Evolutionary conservation across 2,329 filamentous ascomycete species (phyloP).

Genomic region (Huntiella decipiens): DNA sequence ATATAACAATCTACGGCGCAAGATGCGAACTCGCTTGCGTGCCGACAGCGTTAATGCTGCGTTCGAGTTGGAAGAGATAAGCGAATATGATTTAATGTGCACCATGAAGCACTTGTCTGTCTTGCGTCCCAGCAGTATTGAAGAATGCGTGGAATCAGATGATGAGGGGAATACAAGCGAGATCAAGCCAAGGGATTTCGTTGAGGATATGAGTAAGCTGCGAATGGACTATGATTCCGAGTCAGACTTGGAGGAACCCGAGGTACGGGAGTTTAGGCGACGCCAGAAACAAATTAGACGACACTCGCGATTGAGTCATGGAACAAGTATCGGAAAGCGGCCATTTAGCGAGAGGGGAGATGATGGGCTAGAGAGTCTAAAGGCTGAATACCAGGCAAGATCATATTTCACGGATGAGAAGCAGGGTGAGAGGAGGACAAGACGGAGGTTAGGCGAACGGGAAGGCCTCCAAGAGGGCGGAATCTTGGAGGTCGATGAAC

Average conservation of each 20-base stretch:
- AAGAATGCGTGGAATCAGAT: slow-evolving; percentile 24
- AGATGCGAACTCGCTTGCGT: no score
- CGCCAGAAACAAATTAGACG: slow-evolving; percentile 25
- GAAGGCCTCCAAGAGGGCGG: slow-evolving; percentile 25
- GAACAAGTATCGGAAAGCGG: slow-evolving; percentile 35
- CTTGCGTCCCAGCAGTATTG: slow-evolving; percentile 3
- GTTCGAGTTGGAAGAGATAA: slow-evolving; percentile 26
- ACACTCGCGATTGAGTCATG: slow-evolving; percentile 28
- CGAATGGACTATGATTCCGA: slow-evolving; percentile 19
- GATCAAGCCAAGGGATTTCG: background rate
- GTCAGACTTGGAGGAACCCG: slow-evolving; percentile 35
- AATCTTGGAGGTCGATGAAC: slow-evolving; percentile 36
- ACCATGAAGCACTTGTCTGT: background rate
- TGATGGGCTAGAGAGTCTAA: slow-evolving; percentile 23
- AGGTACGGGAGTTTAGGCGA: slow-evolving; percentile 22
- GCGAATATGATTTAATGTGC: slow-evolving; percentile 20
- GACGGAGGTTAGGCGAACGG: slow-evolving; percentile 27
- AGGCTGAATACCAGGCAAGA: slow-evolving; percentile 7
- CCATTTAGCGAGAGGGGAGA: slow-evolving; percentile 35
- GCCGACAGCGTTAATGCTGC: background rate
- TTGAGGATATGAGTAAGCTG: slow-evolving; percentile 16
- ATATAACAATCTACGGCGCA: no score
- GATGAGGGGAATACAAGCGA: slow-evolving; percentile 16
- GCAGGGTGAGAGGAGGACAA: slow-evolving; percentile 27
- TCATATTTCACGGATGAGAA: slow-evolving; percentile 19